Conservation (phyloP, 345 rosid genomes). For the Eucalyptus marginata region DNA sequence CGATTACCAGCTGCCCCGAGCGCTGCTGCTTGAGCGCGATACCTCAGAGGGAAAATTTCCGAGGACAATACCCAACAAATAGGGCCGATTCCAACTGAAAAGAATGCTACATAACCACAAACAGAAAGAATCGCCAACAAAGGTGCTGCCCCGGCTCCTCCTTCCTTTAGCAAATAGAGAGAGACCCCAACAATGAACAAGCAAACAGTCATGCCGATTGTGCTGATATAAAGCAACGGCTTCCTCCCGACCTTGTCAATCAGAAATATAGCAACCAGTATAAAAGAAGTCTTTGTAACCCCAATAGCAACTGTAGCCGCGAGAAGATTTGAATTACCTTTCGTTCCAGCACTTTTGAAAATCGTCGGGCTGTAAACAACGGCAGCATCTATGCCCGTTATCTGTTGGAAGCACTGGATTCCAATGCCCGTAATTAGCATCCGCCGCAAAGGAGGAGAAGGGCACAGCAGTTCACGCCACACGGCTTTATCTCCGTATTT, state of each 20-base stretch:
- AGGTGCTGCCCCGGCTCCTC: conserved; percentile 12
- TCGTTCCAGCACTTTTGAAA: conserved; percentile 49
- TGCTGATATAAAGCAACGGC: conserved; percentile 53
- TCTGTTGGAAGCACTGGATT: conserved; percentile 85
- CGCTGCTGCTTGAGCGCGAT: conserved; percentile 55
- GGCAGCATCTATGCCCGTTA: conserved; percentile 66
- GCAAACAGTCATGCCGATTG: conserved; percentile 54
- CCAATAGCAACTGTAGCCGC: conserved; percentile 80
- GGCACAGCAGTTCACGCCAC: conserved; percentile 64
- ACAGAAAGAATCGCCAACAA: conserved; percentile 23
- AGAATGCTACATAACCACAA: conserved; percentile 54
- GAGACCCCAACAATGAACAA: conserved; percentile 27
- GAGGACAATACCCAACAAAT: conserved; percentile 56
- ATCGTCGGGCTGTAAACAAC: conserved; percentile 72
- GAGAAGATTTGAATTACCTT: conserved; percentile 43
- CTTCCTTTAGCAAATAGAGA: conserved; percentile 18
- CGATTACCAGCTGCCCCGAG: conserved; percentile 55
- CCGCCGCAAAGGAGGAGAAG: conserved; percentile 49
- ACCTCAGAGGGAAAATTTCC: conserved; percentile 52
- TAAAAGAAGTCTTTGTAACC: conserved; percentile 49
- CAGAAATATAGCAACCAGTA: conserved; percentile 55
- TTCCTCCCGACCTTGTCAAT: conserved; percentile 64
- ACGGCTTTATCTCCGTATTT: conserved; percentile 48
- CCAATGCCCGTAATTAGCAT: conserved; percentile 78
- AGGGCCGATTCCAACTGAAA: conserved; percentile 57